Evolutionary conservation across 345 rosid species (phyloP).

Genomic region (Gossypium bickii): DNA sequence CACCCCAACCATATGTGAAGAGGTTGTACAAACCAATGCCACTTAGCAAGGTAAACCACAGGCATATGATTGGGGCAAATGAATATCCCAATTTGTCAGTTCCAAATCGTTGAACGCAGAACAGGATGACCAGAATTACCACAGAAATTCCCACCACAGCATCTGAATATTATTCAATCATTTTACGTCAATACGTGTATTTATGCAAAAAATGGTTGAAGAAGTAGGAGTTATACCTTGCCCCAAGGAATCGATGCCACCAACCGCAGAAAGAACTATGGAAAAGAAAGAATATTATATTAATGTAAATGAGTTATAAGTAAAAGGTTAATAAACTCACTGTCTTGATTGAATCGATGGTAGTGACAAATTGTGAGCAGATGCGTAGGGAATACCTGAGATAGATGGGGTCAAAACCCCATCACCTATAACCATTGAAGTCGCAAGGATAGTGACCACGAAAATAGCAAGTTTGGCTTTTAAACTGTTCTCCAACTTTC

Average conservation of each 20-base stretch:
- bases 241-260: conserved; percentile 65
- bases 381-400: conserved; percentile 26
- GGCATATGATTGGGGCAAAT: conserved; percentile 56
- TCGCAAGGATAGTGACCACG: conserved; percentile 61
- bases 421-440: conserved; percentile 82
- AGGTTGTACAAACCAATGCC: conserved; percentile 68
- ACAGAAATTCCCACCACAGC: conserved; percentile 60
- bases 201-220: too few species aligned
- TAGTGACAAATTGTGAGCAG: too few species aligned
- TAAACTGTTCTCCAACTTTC: conserved; percentile 42
- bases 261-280: conserved; percentile 70
- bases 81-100: conserved; percentile 65
- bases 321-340: too few species aligned
- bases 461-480: conserved; percentile 41
- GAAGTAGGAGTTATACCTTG: conserved; percentile 31
- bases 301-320: not conserved
- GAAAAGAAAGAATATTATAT: not conserved
- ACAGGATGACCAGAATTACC: conserved; percentile 47
- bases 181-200: not conserved
- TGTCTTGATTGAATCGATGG: too few species aligned
- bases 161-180: conserved; percentile 32
- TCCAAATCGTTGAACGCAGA: conserved; percentile 54
- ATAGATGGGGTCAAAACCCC: conserved; percentile 77
- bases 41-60: conserved; percentile 52
- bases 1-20: conserved; percentile 46